These are phyloP conservation scores for Neurospora sp. DNA, from an alignment of 495 filamentous ascomycete genomes.

Conservation along the genomic window DNA sequence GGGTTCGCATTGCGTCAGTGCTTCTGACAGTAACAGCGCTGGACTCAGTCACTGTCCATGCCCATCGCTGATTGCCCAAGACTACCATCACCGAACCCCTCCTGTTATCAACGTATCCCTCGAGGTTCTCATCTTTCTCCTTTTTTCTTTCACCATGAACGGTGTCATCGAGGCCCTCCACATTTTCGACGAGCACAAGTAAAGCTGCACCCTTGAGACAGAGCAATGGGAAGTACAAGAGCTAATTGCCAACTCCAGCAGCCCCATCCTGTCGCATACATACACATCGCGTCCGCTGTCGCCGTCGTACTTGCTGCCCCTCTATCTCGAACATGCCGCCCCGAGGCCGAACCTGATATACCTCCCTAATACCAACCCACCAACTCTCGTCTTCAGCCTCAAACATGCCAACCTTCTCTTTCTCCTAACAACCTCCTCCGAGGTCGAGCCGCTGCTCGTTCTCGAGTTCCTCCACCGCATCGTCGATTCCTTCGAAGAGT, in stretches of 20 bases:
- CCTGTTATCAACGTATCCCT: neutral
- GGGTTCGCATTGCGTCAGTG: constrained; percentile 20
- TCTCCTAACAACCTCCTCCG: constrained; percentile 68
- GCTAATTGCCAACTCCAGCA: constrained; percentile 10
- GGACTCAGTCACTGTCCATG: neutral
- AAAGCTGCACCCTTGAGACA: constrained; percentile 14
- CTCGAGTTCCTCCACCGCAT: constrained; percentile 92
- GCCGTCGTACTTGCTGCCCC: constrained; percentile 62
- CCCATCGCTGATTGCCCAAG: neutral
- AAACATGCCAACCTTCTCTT: constrained; percentile 80
- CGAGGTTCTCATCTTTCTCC: neutral
- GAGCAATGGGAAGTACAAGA: neutral
- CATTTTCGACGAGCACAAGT: constrained; percentile 92
- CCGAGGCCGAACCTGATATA: constrained; percentile 84
- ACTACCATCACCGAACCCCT: neutral
- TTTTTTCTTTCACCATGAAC: constrained; percentile 45
- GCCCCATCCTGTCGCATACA: constrained; percentile 44
- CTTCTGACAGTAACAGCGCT: neutral
- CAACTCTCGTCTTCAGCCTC: constrained; percentile 84
- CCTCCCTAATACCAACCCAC: constrained; percentile 66
- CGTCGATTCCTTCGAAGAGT: constrained; percentile 89
- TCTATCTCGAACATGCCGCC: constrained; percentile 75
- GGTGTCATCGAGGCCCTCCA: constrained; percentile 90
- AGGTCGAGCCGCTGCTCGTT: constrained; percentile 86
- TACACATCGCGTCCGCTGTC: constrained; percentile 68